phyloP scores from a whole-genome alignment of 495 filamentous ascomycete genomes.

The Penicillium longicatenatum region DNA sequence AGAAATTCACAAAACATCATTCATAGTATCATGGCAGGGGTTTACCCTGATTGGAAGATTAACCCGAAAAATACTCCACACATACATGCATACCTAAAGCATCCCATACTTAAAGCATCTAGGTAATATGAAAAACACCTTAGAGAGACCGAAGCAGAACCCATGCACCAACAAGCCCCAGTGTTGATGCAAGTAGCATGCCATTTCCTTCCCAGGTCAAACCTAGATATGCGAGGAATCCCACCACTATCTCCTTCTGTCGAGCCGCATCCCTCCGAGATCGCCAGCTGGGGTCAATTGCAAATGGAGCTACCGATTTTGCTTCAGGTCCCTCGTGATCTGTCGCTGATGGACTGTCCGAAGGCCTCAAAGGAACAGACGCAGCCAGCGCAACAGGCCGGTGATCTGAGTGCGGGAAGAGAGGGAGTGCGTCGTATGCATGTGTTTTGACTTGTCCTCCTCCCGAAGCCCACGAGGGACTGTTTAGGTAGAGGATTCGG shows the following conservation, averaged over 20 bases:
- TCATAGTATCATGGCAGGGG: neutral
- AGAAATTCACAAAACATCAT: neutral
- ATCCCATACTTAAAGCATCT: too few species aligned
- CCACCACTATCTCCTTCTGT: slow-evolving; percentile 59
- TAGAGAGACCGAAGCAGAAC: slow-evolving; percentile 42
- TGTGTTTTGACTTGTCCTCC: slow-evolving; percentile 44
- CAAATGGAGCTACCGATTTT: slow-evolving; percentile 49
- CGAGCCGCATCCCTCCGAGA: slow-evolving; percentile 50
- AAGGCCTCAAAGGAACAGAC: slow-evolving; percentile 52
- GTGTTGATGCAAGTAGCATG: slow-evolving; percentile 44
- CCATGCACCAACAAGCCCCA: slow-evolving; percentile 51
- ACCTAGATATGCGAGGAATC: slow-evolving; percentile 55
- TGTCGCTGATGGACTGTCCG: slow-evolving; percentile 17
- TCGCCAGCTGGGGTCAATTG: slow-evolving; percentile 55
- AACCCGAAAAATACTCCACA: neutral
- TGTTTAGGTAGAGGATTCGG: slow-evolving; percentile 77
- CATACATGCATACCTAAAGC: neutral
- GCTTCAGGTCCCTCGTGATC: slow-evolving; percentile 26
- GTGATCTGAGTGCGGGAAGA: slow-evolving; percentile 81
- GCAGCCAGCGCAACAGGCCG: slow-evolving; percentile 73
- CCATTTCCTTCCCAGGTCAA: slow-evolving; percentile 63
- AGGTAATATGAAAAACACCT: slow-evolving; percentile 11
- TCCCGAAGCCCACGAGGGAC: slow-evolving; percentile 50
- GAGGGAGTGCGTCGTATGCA: slow-evolving; percentile 71
- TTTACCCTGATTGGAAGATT: slow-evolving; percentile 1